phyloP scores from a whole-genome alignment of 2,329 filamentous ascomycete species.

The Xylaria sp. region DNA sequence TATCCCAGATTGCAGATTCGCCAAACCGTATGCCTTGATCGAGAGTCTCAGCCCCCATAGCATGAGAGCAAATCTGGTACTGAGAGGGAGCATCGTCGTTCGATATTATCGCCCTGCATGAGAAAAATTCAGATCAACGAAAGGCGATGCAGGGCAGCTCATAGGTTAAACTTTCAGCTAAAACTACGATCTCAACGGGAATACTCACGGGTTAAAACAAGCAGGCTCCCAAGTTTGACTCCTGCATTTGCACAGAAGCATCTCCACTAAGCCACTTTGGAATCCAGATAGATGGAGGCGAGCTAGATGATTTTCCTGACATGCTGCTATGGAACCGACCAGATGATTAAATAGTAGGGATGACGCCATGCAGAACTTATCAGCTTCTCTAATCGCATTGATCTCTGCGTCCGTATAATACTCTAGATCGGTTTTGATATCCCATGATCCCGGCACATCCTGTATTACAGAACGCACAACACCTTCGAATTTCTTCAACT shows the following conservation, averaged over 20 bases:
- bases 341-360: not conserved
- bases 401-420: not conserved
- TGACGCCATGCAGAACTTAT: not conserved
- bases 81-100: not conserved
- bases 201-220: not conserved
- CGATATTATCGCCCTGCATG: not conserved
- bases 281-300: not conserved
- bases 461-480: not conserved
- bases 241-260: not conserved
- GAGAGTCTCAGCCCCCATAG: not conserved
- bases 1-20: not conserved
- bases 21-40: not conserved
- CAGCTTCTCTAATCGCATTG: not conserved
- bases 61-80: not conserved
- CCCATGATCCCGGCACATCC: not conserved
- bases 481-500: not conserved
- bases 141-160: too few species aligned
- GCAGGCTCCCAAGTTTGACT: not conserved
- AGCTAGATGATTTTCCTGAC: not conserved
- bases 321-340: not conserved
- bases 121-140: not conserved
- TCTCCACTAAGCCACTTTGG: not conserved
- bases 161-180: too few species aligned
- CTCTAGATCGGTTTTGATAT: not conserved
- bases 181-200: not conserved